These are phyloP conservation scores for Agroathelia rolfsii DNA, from an alignment of 1,284 basidiomycete genomes.

Conservation along the genomic window DNA sequence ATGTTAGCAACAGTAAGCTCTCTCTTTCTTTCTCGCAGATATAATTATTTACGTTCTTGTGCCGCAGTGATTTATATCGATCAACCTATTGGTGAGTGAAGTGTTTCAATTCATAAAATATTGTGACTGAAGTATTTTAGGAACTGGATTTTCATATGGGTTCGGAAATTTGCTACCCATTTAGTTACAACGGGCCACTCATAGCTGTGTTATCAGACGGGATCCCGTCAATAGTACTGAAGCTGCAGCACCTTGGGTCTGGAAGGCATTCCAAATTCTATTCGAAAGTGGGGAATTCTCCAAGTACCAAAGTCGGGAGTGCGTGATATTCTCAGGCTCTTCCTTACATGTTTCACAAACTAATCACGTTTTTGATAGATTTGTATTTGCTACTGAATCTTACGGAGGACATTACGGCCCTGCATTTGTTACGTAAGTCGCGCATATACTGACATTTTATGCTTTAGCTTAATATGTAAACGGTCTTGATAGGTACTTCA, in stretches of 20 bases:
- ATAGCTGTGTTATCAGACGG: slow-evolving; percentile 12
- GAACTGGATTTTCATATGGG: slow-evolving; percentile 28
- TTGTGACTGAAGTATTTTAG: too few relatives aligned
- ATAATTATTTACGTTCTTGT: neutral
- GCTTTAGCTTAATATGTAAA: too few relatives aligned
- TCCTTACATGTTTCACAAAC: neutral
- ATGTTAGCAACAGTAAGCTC: slow-evolving; percentile 30
- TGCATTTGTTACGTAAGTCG: slow-evolving; percentile 29
- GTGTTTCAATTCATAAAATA: too few relatives aligned
- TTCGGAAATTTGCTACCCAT: too few relatives aligned
- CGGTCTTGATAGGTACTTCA: too few relatives aligned
- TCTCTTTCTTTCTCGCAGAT: neutral
- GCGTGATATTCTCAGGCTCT: slow-evolving; percentile 4
- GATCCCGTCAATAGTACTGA: slow-evolving; percentile 26
- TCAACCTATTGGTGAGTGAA: slow-evolving; percentile 36
- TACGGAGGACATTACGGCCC: slow-evolving; percentile 34
- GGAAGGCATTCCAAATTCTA: slow-evolving; percentile 31
- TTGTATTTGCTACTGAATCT: slow-evolving; percentile 30
- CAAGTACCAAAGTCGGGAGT: slow-evolving; percentile 27
- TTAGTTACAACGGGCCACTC: too few relatives aligned
- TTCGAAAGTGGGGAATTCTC: slow-evolving; percentile 31
- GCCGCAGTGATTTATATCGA: slow-evolving; percentile 36
- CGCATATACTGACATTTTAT: too few relatives aligned
- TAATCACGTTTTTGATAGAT: slow-evolving; percentile 14
- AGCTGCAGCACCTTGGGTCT: slow-evolving; percentile 14